A percentile compares a stretch with the other conserved stretches of the same genome.
phyloP scores from a whole-genome alignment of 1,284 basidiomycete species.

The Ceratobasidium sp. region DNA sequence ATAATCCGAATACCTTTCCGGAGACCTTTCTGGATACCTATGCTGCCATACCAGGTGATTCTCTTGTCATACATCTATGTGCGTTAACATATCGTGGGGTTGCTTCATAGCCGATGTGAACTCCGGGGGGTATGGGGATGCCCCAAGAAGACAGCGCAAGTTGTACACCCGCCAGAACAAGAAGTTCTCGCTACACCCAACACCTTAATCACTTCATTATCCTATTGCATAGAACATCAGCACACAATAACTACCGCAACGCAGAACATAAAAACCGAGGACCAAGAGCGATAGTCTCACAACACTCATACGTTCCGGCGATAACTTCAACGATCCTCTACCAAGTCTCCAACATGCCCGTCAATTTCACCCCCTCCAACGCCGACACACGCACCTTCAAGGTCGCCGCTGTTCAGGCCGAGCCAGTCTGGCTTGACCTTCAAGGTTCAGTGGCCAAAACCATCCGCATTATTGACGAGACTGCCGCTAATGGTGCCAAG shows the following conservation, averaged over 20 bases:
- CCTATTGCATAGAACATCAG: background rate
- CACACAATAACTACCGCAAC: background rate
- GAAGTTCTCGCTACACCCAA: background rate
- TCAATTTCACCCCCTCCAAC: conserved; percentile 24
- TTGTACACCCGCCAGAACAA: background rate
- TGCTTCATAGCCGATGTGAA: background rate
- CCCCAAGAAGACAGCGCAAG: background rate
- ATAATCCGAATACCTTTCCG: background rate
- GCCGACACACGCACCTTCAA: conserved; percentile 33
- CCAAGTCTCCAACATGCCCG: background rate
- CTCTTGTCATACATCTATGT: background rate
- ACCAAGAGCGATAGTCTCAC: background rate
- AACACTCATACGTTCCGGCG: background rate
- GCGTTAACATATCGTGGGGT: background rate
- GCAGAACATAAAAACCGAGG: background rate
- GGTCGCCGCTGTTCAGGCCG: conserved; percentile 23
- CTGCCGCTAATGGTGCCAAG: conserved; percentile 53
- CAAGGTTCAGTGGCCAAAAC: conserved; percentile 55
- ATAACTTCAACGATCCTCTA: background rate
- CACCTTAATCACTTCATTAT: background rate
- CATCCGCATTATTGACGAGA: conserved; percentile 54
- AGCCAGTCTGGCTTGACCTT: conserved; percentile 54
- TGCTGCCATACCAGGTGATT: conserved; percentile 6
- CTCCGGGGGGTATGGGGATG: background rate
- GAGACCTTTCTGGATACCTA: no score